Base-by-base conservation (phyloP, 305 asterid genomes). In the Andrographis paniculata region DNA sequence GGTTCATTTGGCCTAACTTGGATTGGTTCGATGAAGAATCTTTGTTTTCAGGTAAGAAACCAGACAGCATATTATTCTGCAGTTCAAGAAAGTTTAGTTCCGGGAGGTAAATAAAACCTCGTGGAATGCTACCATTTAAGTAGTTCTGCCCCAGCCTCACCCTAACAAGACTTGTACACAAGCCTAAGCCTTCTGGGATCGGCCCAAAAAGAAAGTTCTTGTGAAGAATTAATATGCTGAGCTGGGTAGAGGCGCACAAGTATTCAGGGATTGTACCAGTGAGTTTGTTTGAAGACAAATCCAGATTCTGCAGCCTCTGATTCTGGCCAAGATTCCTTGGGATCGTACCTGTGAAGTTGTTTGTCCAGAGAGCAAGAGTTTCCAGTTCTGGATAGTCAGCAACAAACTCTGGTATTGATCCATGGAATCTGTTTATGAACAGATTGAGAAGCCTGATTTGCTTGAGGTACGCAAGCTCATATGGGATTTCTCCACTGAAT, bases 361-460 rank as follows among this genome's bases (percentile, higher is more conserved):
- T 89, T 50, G 79, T 94, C 98, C 98, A 89, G 18, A 89, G 41
- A 60, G 86, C 95, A 70, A 89, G 48, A 15, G 86, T 95, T 54
- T 89, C 75, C 30, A 89, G 69, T 53, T 65, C 65, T n/a, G 96
- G 94, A 53, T 80, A 66, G 50, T 78, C 88, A 3, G 70, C 94
- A 8, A 89, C 62, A 45, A 80, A 86, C 17, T 74, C 84, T 9
- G 98, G 96, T 30, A 89, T 78, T 3, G 86, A 74, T 17, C 98
- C 96, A 21, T 78, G 75, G 13, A 89, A 82, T 72, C 75, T 78
- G 49, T 89, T 89, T 46, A 94, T 49, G 68, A 89, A 85, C 14
- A 85, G 83, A 68, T 89, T 85, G 43, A 89, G 45, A 21, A 89
- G 81, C 3, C 93, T 85, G 6, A 89, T 44, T 52, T 85, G 85